Evolutionary conservation across 768 basidiomycete species (phyloP).

Genomic region (Lactarius vividus): DNA sequence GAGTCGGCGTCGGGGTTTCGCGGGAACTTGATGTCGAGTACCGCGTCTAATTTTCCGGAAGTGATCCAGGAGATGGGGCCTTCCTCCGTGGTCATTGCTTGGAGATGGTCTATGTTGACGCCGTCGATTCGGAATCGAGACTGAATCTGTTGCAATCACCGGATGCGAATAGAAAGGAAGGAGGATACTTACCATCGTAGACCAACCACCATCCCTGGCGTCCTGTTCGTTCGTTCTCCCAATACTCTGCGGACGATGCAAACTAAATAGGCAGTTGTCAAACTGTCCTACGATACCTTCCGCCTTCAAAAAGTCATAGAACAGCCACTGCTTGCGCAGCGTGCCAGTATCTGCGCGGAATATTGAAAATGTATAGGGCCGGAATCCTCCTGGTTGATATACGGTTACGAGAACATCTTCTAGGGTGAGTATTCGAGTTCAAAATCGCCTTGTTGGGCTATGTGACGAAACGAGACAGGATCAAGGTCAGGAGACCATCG

Average conservation of each 20-base stretch:
- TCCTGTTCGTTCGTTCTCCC: constrained; percentile 87
- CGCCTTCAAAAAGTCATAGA: constrained; percentile 88
- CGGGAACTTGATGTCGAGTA: constrained; percentile 97
- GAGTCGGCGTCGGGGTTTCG: constrained; percentile 69
- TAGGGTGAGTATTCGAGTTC: constrained; percentile 83
- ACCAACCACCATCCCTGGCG: constrained; percentile 75
- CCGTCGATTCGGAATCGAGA: constrained; percentile 96
- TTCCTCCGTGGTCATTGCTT: constrained; percentile 74
- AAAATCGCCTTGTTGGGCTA: constrained; percentile 80
- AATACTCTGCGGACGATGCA: constrained; percentile 95
- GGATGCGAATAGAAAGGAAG: neutral
- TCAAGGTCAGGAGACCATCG: constrained; percentile 81
- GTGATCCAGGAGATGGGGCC: constrained; percentile 98
- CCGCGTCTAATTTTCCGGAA: constrained; percentile 93
- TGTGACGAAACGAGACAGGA: constrained; percentile 78
- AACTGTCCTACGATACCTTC: constrained; percentile 97
- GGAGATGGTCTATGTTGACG: constrained; percentile 92
- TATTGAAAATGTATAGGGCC: constrained; percentile 89
- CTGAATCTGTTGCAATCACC: constrained; percentile 39
- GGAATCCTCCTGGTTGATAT: constrained; percentile 89
- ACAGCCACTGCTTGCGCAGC: constrained; percentile 91
- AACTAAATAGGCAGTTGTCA: constrained; percentile 96
- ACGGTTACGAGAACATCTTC: constrained; percentile 94
- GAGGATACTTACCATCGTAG: constrained; percentile 14
- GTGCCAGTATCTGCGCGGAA: constrained; percentile 86